phyloP scores from a whole-genome alignment of 352 stramenopile species.

The Pythium sp. region DNA sequence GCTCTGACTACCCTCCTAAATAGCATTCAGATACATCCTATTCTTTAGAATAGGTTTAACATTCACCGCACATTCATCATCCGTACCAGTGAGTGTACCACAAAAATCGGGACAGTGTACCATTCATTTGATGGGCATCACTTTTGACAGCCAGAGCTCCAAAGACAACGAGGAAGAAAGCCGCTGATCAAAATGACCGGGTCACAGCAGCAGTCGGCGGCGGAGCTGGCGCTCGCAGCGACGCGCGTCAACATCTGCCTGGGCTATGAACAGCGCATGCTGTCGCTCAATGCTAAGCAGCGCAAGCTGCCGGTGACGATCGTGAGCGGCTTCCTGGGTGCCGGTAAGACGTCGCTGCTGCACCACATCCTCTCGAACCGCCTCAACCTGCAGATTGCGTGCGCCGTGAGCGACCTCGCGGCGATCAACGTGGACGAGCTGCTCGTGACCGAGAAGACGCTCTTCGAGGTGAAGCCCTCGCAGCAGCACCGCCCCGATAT shows the following conservation, averaged over 20 bases:
- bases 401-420: constrained; percentile 65
- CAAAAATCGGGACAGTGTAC: background rate
- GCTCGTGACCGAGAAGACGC: constrained; percentile 46
- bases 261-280: constrained; percentile 44
- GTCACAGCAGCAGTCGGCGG: constrained; percentile 3
- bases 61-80: background rate
- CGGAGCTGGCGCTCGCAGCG: constrained; percentile 41
- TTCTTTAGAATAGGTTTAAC: background rate
- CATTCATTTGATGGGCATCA: background rate
- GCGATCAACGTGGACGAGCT: constrained; percentile 69
- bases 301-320: constrained; percentile 59
- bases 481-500: constrained; percentile 25
- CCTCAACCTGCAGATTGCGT: constrained; percentile 66
- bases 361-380: constrained; percentile 62
- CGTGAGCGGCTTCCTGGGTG: constrained; percentile 61
- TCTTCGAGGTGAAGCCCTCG: constrained; percentile 31
- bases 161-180: background rate
- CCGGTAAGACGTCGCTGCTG: constrained; percentile 70
- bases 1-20: background rate
- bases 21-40: background rate
- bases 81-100: background rate
- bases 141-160: background rate
- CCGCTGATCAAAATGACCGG: background rate
- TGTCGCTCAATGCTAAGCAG: constrained; percentile 47
- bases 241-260: constrained; percentile 59